Conservation (phyloP, 192 early-diverging fungal genomes). For the Rhizoclosmatium sp. region DNA sequence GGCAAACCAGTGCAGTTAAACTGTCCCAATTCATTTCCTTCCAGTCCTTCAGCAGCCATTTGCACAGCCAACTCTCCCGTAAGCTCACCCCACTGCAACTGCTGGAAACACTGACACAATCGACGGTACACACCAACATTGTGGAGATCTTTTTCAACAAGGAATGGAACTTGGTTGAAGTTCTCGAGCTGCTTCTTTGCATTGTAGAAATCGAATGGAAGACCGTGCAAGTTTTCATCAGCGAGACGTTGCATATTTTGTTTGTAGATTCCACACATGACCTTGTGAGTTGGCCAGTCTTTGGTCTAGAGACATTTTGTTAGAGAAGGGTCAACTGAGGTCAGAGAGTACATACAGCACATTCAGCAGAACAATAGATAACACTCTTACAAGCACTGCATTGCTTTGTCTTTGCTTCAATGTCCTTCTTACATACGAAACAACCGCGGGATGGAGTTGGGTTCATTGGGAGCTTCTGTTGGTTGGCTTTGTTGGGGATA, state of each 20-base stretch:
- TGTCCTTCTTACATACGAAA: constrained; percentile 60
- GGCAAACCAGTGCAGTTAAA: constrained; percentile 55
- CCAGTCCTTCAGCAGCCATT: constrained; percentile 32
- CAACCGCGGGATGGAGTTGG: constrained; percentile 53
- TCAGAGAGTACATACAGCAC: constrained; percentile 53
- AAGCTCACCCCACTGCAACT: constrained; percentile 57
- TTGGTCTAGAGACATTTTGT: constrained; percentile 46
- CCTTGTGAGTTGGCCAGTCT: constrained; percentile 63
- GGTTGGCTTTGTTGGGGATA: not conserved
- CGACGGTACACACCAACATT: constrained; percentile 62
- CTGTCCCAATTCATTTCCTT: constrained; percentile 40
- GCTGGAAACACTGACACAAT: constrained; percentile 57
- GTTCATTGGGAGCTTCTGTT: constrained; percentile 27
- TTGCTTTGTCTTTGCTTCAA: constrained; percentile 59
- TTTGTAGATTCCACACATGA: constrained; percentile 52
- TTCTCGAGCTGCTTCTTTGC: constrained; percentile 49
- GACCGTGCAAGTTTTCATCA: constrained; percentile 51
- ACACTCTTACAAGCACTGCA: constrained; percentile 65
- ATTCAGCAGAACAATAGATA: constrained; percentile 59
- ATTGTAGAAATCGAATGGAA: constrained; percentile 63
- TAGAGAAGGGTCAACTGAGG: not conserved
- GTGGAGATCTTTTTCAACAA: constrained; percentile 55
- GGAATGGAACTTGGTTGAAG: constrained; percentile 60
- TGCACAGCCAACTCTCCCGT: constrained; percentile 46
- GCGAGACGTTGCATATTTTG: constrained; percentile 52